Evolutionary conservation across 495 filamentous ascomycete genomes (phyloP).

Genomic region (Hypoxylon subgilvum): DNA sequence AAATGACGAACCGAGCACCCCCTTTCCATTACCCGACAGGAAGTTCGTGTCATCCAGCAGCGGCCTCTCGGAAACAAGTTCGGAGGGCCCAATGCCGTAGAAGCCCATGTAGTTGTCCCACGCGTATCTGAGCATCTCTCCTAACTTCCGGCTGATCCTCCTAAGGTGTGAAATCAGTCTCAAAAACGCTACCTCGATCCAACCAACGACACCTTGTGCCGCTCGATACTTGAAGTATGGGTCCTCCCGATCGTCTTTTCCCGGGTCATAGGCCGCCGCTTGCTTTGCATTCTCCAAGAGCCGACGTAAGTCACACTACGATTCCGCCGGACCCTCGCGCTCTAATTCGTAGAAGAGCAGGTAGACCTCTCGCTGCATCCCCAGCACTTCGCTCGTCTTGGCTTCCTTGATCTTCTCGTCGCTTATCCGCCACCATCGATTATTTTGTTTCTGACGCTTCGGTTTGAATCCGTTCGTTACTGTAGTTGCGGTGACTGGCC

Average conservation of each 20-base stretch:
- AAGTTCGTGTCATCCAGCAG: neutral
- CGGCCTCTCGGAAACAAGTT: neutral
- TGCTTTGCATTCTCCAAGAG: constrained; percentile 25
- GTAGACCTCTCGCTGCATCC: constrained; percentile 96
- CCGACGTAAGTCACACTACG: constrained; percentile 30
- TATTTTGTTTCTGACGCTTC: constrained; percentile 65
- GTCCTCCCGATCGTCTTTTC: constrained; percentile 8
- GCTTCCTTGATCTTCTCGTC: constrained; percentile 96
- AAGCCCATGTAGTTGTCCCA: constrained; percentile 36
- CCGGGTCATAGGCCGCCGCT: constrained; percentile 17
- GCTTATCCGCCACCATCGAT: constrained; percentile 96
- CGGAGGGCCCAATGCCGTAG: neutral
- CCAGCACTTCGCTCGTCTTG: constrained; percentile 85
- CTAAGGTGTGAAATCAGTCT: neutral
- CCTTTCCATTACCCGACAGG: neutral
- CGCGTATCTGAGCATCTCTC: neutral
- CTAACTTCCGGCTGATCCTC: neutral
- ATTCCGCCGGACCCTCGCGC: constrained; percentile 35
- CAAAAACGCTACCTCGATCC: constrained; percentile 9
- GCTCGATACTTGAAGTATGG: constrained; percentile 4
- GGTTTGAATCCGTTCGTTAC: constrained; percentile 35
- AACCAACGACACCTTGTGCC: constrained; percentile 3
- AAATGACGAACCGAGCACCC: constrained; percentile 1
- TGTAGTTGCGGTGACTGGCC: neutral
- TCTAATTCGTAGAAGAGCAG: constrained; percentile 94